phyloP scores from a whole-genome alignment of 2,329 filamentous ascomycete genomes.

The Colletotrichum eleusines region DNA sequence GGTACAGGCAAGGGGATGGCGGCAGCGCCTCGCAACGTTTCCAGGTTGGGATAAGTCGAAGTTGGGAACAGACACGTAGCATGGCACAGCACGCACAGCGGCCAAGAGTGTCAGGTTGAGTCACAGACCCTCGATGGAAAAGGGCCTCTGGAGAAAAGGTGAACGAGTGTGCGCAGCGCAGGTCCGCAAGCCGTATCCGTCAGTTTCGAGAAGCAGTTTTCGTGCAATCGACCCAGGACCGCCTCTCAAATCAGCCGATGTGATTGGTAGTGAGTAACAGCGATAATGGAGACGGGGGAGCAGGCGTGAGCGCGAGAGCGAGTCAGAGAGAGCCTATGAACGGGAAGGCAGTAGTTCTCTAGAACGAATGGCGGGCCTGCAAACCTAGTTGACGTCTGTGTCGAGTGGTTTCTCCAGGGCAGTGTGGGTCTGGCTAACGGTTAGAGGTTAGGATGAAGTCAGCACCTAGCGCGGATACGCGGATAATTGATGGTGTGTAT shows the following conservation, averaged over 20 bases:
- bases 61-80: slow-evolving; percentile 28
- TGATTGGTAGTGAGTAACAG: neutral
- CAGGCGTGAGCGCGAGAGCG: neutral
- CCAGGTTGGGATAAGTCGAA: slow-evolving; percentile 16
- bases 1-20: neutral
- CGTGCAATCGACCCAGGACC: neutral
- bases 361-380: neutral
- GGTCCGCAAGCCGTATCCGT: neutral
- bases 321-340: neutral
- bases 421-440: neutral
- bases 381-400: neutral
- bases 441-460: neutral
- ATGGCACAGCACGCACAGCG: slow-evolving; percentile 25
- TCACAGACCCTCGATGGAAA: neutral
- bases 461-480: slow-evolving; percentile 5
- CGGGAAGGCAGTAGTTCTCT: neutral
- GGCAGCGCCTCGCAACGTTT: slow-evolving; percentile 4
- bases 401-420: neutral
- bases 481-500: neutral
- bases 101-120: slow-evolving; percentile 9
- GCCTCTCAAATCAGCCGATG: neutral
- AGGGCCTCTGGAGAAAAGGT: neutral
- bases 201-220: neutral
- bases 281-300: slow-evolving; percentile 2
- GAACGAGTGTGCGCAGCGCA: neutral